Evolutionary conservation across 1,284 basidiomycete species (phyloP).

Genomic region (Neotropicomus parvogracilis): DNA sequence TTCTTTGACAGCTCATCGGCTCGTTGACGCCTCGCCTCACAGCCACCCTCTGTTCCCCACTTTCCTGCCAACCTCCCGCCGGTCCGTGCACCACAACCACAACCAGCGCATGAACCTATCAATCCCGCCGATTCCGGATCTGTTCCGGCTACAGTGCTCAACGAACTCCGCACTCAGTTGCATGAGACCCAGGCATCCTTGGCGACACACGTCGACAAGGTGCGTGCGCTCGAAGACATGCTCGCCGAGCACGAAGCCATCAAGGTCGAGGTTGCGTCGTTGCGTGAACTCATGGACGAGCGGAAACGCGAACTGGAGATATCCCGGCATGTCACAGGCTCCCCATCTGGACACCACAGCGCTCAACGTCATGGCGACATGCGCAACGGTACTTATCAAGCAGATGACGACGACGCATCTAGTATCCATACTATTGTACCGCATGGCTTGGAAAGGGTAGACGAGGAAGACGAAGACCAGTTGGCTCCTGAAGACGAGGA

Average conservation of each 20-base stretch:
- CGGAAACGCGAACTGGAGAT: slow-evolving; percentile 37
- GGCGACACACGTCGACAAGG: slow-evolving; percentile 79
- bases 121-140: slow-evolving; percentile 25
- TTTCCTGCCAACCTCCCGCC: slow-evolving; percentile 65
- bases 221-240: slow-evolving; percentile 77
- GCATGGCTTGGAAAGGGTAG: slow-evolving; percentile 69
- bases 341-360: slow-evolving; percentile 26
- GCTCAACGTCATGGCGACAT: slow-evolving; percentile 31
- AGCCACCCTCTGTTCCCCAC: slow-evolving; percentile 58
- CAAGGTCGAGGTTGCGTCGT: slow-evolving; percentile 72
- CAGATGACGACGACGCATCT: slow-evolving; percentile 55
- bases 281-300: slow-evolving; percentile 70
- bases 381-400: slow-evolving; percentile 34
- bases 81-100: slow-evolving; percentile 55
- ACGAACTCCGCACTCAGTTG: slow-evolving; percentile 76
- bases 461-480: slow-evolving; percentile 71
- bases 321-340: slow-evolving; percentile 19
- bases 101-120: slow-evolving; percentile 31
- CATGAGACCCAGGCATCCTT: slow-evolving; percentile 83
- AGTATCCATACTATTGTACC: slow-evolving; percentile 63
- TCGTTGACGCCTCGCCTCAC: slow-evolving; percentile 12
- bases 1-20: background rate
- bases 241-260: slow-evolving; percentile 87
- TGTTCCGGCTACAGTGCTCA: slow-evolving; percentile 24
- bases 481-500: slow-evolving; percentile 44